Evolutionary conservation across 2,329 filamentous ascomycete species (phyloP).

Genomic region (Daldinia eschscholtzii): DNA sequence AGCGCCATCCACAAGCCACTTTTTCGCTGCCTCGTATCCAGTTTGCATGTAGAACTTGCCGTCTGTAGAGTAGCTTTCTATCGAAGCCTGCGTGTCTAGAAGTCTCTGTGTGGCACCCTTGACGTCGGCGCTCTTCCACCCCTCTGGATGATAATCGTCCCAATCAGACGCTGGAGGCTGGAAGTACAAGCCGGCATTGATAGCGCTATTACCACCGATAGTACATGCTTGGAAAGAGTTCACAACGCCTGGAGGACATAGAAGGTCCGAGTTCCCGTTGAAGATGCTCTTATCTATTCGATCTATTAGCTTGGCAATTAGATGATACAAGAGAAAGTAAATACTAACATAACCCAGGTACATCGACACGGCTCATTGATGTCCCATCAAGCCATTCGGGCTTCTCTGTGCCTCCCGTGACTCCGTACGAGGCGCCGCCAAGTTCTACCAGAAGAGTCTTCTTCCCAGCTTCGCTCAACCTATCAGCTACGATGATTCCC

Average conservation of each 20-base stretch:
- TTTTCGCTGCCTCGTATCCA: constrained; percentile 60
- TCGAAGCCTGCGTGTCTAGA: constrained; percentile 58
- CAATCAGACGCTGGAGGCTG: constrained; percentile 66
- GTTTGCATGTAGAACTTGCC: constrained; percentile 61
- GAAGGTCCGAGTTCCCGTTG: constrained; percentile 54
- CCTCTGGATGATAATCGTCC: constrained; percentile 62
- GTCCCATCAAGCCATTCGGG: constrained; percentile 63
- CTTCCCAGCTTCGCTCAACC: constrained; percentile 64
- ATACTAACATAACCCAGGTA: constrained; percentile 62
- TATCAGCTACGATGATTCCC: constrained; percentile 65
- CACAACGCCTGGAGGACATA: constrained; percentile 57
- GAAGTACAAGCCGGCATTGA: constrained; percentile 67
- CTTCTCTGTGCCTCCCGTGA: constrained; percentile 61
- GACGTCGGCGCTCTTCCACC: constrained; percentile 66
- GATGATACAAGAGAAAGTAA: no score
- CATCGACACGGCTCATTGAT: constrained; percentile 64
- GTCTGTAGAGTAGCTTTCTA: constrained; percentile 60
- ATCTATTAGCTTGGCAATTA: constrained; percentile 26
- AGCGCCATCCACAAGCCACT: constrained; percentile 64
- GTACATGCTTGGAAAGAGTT: constrained; percentile 63
- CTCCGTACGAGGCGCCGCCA: constrained; percentile 63
- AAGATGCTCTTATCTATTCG: constrained; percentile 63
- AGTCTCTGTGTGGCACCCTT: constrained; percentile 60
- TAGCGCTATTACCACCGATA: constrained; percentile 64
- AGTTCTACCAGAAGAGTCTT: constrained; percentile 66